Evolutionary conservation across 2,329 filamentous ascomycete species (phyloP).

Genomic region (Ophiostoma himal-ulmi): DNA sequence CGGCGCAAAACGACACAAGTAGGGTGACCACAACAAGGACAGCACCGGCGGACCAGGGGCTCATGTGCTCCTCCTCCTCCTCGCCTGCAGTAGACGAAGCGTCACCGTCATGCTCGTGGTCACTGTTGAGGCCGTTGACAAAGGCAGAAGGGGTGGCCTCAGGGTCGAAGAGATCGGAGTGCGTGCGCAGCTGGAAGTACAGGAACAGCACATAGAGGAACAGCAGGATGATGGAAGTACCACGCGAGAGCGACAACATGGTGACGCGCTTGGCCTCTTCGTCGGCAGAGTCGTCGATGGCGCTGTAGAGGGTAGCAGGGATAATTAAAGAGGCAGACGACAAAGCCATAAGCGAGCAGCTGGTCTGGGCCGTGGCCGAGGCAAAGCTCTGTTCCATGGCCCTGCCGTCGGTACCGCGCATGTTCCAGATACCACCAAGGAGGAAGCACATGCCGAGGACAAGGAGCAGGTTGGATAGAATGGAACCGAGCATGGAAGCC

Average conservation of each 20-base stretch:
- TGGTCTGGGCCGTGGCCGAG: conserved; percentile 70
- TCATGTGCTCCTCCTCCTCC: conserved; percentile 47
- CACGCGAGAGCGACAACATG: conserved; percentile 66
- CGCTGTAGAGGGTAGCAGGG: conserved; percentile 66
- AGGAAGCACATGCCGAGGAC: conserved; percentile 88
- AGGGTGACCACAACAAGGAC: conserved; percentile 66
- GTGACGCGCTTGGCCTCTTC: conserved; percentile 44
- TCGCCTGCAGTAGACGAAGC: conserved; percentile 38
- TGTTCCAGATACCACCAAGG: conserved; percentile 63
- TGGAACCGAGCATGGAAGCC: conserved; percentile 85
- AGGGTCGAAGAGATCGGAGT: conserved; percentile 64
- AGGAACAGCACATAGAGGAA: conserved; percentile 71
- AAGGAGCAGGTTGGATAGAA: conserved; percentile 82
- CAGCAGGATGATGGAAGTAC: conserved; percentile 69
- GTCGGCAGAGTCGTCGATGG: conserved; percentile 45
- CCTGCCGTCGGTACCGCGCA: conserved; percentile 49
- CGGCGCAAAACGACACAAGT: conserved; percentile 70
- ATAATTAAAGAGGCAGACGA: conserved; percentile 74
- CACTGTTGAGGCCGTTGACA: conserved; percentile 19
- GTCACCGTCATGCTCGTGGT: conserved; percentile 25
- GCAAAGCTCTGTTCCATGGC: conserved; percentile 68
- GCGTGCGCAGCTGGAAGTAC: conserved; percentile 70
- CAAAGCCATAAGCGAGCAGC: conserved; percentile 66
- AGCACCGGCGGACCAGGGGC: conserved; percentile 56
- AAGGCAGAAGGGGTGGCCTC: conserved; percentile 34